Conservation (phyloP, 768 basidiomycete species). For the Hypholoma fasciculare region DNA sequence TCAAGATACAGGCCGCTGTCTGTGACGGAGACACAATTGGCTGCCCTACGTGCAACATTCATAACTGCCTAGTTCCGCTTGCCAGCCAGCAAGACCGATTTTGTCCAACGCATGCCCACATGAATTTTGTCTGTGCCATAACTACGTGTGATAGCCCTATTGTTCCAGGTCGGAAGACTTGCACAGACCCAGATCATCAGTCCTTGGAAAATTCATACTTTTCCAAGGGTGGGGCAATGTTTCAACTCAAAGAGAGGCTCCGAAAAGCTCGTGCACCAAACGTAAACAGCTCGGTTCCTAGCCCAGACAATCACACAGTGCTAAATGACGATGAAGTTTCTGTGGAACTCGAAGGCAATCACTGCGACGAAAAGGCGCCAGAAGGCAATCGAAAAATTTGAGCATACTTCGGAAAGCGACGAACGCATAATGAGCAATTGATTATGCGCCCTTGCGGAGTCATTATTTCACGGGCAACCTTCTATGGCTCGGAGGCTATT, state of each 20-base stretch:
- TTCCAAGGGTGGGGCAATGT: too few species aligned
- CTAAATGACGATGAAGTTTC: too few species aligned
- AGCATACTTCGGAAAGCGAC: conserved; percentile 7
- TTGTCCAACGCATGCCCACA: conserved; percentile 6
- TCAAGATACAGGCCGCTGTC: conserved; percentile 11
- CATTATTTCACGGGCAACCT: conserved; percentile 14
- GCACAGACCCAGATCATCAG: neutral
- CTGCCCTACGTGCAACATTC: conserved; percentile 11
- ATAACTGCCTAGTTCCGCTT: conserved; percentile 6
- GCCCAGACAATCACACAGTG: too few species aligned
- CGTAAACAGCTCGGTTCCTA: too few species aligned
- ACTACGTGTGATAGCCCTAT: neutral
- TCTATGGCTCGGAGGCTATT: conserved; percentile 11
- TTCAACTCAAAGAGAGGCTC: too few species aligned
- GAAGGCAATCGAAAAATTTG: conserved; percentile 4
- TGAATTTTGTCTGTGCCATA: conserved; percentile 8
- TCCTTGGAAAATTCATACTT: neutral
- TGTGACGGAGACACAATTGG: conserved; percentile 16
- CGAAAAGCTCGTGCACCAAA: too few species aligned
- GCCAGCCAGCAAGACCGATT: conserved; percentile 10
- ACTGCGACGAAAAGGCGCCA: conserved; percentile 4
- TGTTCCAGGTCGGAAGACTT: too few species aligned
- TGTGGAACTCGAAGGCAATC: too few species aligned
- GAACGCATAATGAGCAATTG: conserved; percentile 18
- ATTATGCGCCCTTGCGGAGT: conserved; percentile 15